Percentiles rank a stretch among this genome's conserved stretches.
These are phyloP conservation scores for Yarrowia sp. DNA, from an alignment of 805 yeast genomes.

Conservation along the genomic window DNA sequence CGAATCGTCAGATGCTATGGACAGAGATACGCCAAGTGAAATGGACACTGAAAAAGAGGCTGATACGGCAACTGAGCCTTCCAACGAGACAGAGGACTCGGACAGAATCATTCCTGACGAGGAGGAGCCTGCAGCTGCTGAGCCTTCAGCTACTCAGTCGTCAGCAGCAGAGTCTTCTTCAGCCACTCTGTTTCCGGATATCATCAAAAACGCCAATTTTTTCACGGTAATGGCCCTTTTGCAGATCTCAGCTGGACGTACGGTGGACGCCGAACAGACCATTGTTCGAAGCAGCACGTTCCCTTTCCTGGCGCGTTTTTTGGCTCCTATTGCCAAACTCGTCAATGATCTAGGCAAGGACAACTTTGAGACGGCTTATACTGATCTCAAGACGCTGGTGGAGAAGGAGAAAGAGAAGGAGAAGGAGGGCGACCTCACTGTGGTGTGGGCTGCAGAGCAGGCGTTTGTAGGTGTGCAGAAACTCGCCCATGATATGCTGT, in stretches of 20 bases:
- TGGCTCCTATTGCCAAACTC: not conserved
- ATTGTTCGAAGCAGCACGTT: not conserved
- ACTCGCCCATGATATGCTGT: not conserved
- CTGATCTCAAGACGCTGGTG: not conserved
- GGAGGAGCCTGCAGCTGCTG: not conserved
- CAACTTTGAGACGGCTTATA: slow-evolving; percentile 2
- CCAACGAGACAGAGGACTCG: not conserved
- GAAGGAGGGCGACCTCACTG: not conserved
- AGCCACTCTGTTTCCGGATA: not conserved
- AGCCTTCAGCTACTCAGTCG: not conserved
- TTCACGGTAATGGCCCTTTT: not conserved
- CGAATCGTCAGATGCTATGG: not conserved
- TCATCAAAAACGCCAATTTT: slow-evolving; percentile 10
- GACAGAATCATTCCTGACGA: not conserved
- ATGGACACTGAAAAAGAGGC: not conserved
- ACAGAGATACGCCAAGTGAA: not conserved
- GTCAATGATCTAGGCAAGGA: not conserved
- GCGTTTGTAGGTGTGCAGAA: slow-evolving; percentile 1
- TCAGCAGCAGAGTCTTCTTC: not conserved
- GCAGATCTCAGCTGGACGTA: not conserved
- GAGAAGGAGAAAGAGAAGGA: not conserved
- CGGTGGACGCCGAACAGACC: slow-evolving; percentile 13
- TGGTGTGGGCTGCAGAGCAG: slow-evolving; percentile 7
- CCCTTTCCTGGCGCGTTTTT: not conserved
- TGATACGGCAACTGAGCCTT: not conserved